A percentile compares a stretch with the other conserved stretches of the same genome.
These are phyloP conservation scores for Penicillium atrosanguineum DNA, from an alignment of 495 filamentous ascomycete species.

Conservation along the genomic window DNA sequence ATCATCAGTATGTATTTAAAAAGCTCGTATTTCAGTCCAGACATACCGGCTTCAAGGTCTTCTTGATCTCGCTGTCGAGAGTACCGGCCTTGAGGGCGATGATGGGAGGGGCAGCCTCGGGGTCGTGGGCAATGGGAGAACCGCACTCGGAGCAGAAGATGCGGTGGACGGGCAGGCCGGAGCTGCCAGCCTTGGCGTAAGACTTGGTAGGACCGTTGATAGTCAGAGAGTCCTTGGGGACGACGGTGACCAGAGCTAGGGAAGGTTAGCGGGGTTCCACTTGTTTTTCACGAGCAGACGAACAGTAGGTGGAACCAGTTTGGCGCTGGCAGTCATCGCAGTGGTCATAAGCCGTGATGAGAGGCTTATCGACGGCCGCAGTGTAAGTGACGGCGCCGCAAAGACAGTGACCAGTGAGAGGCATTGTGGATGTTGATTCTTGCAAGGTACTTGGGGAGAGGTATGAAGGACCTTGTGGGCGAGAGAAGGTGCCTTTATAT, in stretches of 20 bases:
- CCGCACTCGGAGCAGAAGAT: constrained; percentile 69
- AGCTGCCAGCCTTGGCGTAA: constrained; percentile 53
- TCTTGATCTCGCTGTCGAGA: constrained; percentile 61
- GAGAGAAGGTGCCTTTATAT: constrained; percentile 11
- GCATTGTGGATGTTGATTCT: constrained; percentile 47
- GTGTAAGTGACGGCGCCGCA: constrained; percentile 67
- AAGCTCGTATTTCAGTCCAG: neutral
- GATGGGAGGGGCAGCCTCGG: constrained; percentile 63
- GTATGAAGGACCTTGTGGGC: constrained; percentile 30
- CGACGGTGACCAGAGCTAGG: constrained; percentile 61
- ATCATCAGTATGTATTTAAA: neutral
- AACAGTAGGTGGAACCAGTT: constrained; percentile 67
- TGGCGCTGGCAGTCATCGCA: constrained; percentile 73
- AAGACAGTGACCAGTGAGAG: constrained; percentile 67
- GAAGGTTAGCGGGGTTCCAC: neutral
- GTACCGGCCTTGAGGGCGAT: constrained; percentile 68
- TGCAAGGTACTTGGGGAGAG: constrained; percentile 31
- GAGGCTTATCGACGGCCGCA: constrained; percentile 51
- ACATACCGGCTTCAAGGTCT: constrained; percentile 61
- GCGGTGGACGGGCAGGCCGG: constrained; percentile 60
- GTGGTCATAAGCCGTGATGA: constrained; percentile 63
- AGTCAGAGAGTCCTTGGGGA: constrained; percentile 59
- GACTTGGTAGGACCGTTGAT: constrained; percentile 63
- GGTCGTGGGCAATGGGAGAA: constrained; percentile 67
- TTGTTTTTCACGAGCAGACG: neutral